phyloP scores from a whole-genome alignment of 495 filamentous ascomycete genomes.

The Pyronema domesticum region DNA sequence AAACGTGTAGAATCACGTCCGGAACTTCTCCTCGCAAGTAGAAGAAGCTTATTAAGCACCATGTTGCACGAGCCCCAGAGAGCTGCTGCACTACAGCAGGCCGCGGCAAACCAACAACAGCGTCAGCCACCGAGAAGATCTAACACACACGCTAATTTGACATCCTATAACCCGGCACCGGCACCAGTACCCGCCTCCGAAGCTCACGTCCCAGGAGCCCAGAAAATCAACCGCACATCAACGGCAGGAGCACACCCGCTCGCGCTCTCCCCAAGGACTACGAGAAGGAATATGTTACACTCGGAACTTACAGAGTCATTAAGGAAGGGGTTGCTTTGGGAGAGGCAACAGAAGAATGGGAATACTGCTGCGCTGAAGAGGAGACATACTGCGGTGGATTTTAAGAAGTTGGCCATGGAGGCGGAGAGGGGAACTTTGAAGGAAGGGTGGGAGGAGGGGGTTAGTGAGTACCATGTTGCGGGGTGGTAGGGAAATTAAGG shows the following conservation, averaged over 20 bases:
- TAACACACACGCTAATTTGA: conserved; percentile 38
- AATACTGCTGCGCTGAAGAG: conserved; percentile 79
- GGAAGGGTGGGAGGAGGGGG: conserved; percentile 45
- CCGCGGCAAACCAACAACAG: conserved; percentile 25
- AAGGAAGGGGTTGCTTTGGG: conserved; percentile 62
- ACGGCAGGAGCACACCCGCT: conserved; percentile 30
- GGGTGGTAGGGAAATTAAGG: too few species aligned
- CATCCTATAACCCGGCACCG: conserved; percentile 71
- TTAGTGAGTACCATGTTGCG: conserved; percentile 51
- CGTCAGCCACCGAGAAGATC: conserved; percentile 28
- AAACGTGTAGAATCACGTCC: conserved; percentile 76
- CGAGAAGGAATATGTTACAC: conserved; percentile 88
- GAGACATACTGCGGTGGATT: conserved; percentile 52
- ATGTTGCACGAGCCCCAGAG: conserved; percentile 63
- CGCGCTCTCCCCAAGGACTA: conserved; percentile 72
- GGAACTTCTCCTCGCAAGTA: conserved; percentile 54
- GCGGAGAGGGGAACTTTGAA: conserved; percentile 44
- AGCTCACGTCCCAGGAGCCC: too few species aligned
- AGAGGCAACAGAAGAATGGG: conserved; percentile 75
- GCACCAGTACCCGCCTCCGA: conserved; percentile 37
- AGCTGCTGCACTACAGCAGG: conserved; percentile 44
- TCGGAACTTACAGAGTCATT: conserved; percentile 77
- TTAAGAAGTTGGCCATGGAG: conserved; percentile 20
- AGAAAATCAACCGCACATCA: too few species aligned
- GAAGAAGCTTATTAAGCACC: conserved; percentile 74